phyloP scores from a whole-genome alignment of 345 rosid species.

The Raphanus sativus region DNA sequence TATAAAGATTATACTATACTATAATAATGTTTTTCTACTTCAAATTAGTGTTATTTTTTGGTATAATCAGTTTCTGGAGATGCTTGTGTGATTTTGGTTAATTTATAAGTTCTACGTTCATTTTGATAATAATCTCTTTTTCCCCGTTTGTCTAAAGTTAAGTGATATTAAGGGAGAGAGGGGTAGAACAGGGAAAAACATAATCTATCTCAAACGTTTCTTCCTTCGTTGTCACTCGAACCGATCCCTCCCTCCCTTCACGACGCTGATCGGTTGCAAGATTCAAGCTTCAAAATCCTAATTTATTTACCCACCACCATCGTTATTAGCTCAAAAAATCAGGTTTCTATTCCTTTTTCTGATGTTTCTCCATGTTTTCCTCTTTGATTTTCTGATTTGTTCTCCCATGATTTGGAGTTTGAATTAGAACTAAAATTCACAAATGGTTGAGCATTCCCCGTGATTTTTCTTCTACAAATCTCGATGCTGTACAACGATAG shows the following conservation, averaged over 20 bases:
- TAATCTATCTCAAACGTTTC: constrained; percentile 6
- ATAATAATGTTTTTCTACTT: not conserved
- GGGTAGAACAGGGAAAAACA: constrained; percentile 9
- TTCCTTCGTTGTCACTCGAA: constrained; percentile 11
- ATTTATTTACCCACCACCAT: not conserved
- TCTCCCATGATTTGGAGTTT: not conserved
- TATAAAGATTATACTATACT: too few species aligned
- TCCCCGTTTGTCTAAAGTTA: too few species aligned
- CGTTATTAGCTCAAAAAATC: constrained; percentile 13
- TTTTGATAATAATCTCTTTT: not conserved
- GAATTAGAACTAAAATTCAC: not conserved
- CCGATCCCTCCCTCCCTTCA: constrained; percentile 7
- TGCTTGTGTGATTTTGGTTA: not conserved
- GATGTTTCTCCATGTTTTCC: not conserved
- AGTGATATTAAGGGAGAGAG: not conserved
- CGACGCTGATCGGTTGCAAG: constrained; percentile 11
- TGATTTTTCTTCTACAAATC: constrained; percentile 11
- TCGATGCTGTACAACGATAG: constrained; percentile 6
- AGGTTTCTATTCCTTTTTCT: constrained; percentile 3
- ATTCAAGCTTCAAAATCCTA: constrained; percentile 33
- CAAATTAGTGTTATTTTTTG: not conserved
- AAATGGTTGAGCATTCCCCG: not conserved
- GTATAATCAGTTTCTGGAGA: not conserved
- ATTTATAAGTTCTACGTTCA: not conserved
- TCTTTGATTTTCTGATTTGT: not conserved